Base-by-base conservation (phyloP, 2,329 filamentous ascomycete species). In the Beauveria sp. region DNA sequence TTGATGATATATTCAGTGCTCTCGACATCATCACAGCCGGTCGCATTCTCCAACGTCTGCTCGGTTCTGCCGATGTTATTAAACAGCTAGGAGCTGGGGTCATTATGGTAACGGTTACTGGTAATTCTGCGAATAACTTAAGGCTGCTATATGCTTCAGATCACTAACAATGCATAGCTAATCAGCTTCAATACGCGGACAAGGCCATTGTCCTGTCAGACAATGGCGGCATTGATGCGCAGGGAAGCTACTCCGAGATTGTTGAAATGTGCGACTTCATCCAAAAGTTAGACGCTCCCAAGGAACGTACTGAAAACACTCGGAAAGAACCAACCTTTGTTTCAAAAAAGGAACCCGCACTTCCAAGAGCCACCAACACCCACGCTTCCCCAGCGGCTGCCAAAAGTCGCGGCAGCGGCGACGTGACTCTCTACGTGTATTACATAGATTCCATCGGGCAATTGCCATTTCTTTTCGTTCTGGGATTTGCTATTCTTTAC, bases 11-110 rank as follows among this genome's bases (percentile, higher is more conserved):
- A 0, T 71, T 78, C 41, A 73, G 73, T 53, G 73, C 68, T 12
- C 66, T 77, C 0, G 75, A 77, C 64, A 66, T 71, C 3, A 64
- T 71, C 5, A 80, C 78, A 1, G 72, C 75, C 41, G 63, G 69
- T 18, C 63, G 68, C 5, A 68, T 80, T 9, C 75, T 79, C 56
- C 64, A 71, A 14, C 70, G 70, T 18, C 66, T 79, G 1, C 68
- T 80, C 8, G 71, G 74, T 2, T 47, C 66, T 10, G 61, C 65
- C 5, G 78, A 78, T 0, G 51, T 80, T 2, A 64, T 78, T 3
- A 69, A 70, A 26, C 67, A 64, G 16, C 53, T 55, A 10, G 24
- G 16, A 47, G 40, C 53, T 55, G 53, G 53, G 16, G 43, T 55
- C 8, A 55, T 55, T 20, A 55, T 46, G n/a, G 53, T 55, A 22